A percentile compares a stretch with the other conserved stretches of the same genome.
phyloP scores from a whole-genome alignment of 345 rosid species.

The Brassica juncea region DNA sequence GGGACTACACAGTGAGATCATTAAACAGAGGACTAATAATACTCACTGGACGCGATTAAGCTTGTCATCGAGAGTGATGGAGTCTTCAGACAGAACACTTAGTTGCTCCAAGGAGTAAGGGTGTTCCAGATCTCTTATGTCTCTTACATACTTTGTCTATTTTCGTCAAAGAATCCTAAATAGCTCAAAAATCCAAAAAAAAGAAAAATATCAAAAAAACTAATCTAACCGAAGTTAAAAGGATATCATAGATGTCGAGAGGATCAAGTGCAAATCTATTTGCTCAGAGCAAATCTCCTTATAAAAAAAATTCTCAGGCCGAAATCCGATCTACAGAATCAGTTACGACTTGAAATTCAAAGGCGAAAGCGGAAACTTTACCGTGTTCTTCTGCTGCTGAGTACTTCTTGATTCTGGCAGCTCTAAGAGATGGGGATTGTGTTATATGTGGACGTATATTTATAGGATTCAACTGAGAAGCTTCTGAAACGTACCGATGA shows the following conservation, averaged over 20 bases:
- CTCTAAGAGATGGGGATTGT: too few species aligned
- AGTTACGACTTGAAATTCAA: too few species aligned
- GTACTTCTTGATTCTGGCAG: too few species aligned
- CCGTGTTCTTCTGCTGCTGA: too few species aligned
- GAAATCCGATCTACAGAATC: too few species aligned
- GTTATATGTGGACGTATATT: too few species aligned
- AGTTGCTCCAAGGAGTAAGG: slow-evolving; percentile 94
- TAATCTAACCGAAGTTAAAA: slow-evolving; percentile 27
- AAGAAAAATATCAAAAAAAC: background rate
- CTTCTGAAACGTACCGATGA: too few species aligned
- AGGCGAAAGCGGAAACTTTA: too few species aligned
- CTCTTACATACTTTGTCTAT: slow-evolving; percentile 76
- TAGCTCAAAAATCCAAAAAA: background rate
- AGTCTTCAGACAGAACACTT: slow-evolving; percentile 90
- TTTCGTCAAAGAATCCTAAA: slow-evolving; percentile 54
- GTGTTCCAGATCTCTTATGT: slow-evolving; percentile 94
- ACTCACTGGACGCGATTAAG: slow-evolving; percentile 81
- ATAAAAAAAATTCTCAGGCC: too few species aligned
- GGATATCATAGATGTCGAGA: slow-evolving; percentile 94
- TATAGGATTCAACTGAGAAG: too few species aligned
- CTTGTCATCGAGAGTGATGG: slow-evolving; percentile 83
- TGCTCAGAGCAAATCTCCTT: too few species aligned
- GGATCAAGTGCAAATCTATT: slow-evolving; percentile 55
- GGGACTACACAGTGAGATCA: background rate
- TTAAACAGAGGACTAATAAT: background rate